phyloP scores from a whole-genome alignment of 1,284 basidiomycete species.

The Coniophora puteana region DNA sequence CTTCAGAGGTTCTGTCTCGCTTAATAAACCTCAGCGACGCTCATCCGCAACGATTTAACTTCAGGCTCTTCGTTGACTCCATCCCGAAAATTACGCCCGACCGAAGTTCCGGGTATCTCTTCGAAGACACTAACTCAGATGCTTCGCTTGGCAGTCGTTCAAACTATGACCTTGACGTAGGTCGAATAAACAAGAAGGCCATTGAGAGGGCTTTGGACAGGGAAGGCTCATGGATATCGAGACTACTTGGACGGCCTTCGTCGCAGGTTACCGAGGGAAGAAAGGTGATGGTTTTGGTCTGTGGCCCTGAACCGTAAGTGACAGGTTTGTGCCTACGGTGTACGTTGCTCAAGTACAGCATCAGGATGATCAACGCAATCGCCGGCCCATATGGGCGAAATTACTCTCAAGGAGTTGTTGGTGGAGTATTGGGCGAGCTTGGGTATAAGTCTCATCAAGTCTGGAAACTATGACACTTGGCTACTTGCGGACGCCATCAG shows the following conservation, averaged over 20 bases:
- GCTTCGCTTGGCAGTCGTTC: no score
- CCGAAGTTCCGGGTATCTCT: no score
- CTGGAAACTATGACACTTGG: constrained; percentile 53
- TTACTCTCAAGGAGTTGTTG: constrained; percentile 68
- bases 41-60: constrained; percentile 49
- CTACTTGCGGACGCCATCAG: not conserved
- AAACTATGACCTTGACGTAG: constrained; percentile 37
- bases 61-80: constrained; percentile 62
- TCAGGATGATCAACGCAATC: constrained; percentile 70
- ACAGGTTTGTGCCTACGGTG: constrained; percentile 1
- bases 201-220: constrained; percentile 40
- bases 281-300: constrained; percentile 64
- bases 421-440: constrained; percentile 63
- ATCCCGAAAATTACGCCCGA: no score
- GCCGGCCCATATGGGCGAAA: constrained; percentile 76
- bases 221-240: no score
- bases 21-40: constrained; percentile 42
- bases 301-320: constrained; percentile 77
- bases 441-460: constrained; percentile 63
- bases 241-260: no score
- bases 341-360: constrained; percentile 5
- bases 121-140: no score
- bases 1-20: constrained; percentile 48
- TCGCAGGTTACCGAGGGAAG: constrained; percentile 19
- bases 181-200: constrained; percentile 48